phyloP scores from a whole-genome alignment of 176 grass and related monocot genomes.

The Lolium rigidum region DNA sequence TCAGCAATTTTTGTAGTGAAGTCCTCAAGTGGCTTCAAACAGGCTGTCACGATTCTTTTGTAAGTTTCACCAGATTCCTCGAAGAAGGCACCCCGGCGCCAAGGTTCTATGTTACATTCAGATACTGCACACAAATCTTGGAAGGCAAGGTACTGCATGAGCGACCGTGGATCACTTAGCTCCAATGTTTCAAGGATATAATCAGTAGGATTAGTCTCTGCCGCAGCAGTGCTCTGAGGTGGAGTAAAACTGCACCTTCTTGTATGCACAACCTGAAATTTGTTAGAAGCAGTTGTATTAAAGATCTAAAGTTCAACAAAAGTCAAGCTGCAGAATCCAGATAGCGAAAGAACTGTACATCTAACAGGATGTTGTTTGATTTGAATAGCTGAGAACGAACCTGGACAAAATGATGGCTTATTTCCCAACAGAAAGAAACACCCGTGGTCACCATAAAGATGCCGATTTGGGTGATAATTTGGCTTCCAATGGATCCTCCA shows the following conservation, averaged over 20 bases:
- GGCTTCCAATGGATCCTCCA: slow-evolving; percentile 53
- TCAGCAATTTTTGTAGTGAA: slow-evolving; percentile 74
- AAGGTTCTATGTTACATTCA: slow-evolving; percentile 82
- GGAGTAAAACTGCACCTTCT: slow-evolving; percentile 86
- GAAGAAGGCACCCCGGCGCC: slow-evolving; percentile 82
- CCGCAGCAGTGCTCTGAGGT: slow-evolving; percentile 80
- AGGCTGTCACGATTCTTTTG: slow-evolving; percentile 69
- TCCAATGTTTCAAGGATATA: slow-evolving; percentile 82
- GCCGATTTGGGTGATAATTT: slow-evolving; percentile 60
- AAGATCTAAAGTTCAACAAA: background rate
- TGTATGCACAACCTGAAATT: slow-evolving; percentile 82
- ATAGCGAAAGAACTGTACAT: slow-evolving; percentile 31
- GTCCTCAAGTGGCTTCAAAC: slow-evolving; percentile 84
- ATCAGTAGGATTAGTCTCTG: slow-evolving; percentile 85
- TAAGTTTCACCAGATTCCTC: slow-evolving; percentile 96
- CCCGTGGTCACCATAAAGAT: slow-evolving; percentile 52
- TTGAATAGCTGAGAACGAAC: slow-evolving; percentile 42
- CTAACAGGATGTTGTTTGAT: background rate
- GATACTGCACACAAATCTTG: slow-evolving; percentile 89
- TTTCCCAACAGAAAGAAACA: slow-evolving; percentile 87
- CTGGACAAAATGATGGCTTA: slow-evolving; percentile 91
- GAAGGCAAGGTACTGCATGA: slow-evolving; percentile 88
- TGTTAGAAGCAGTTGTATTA: slow-evolving; percentile 32
- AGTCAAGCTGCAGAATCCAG: slow-evolving; percentile 22
- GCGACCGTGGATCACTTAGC: slow-evolving; percentile 70